Evolutionary conservation across 2,329 filamentous ascomycete species (phyloP), one percentile per base, ranked within the genome.

Genomic region (Sporothrix brasiliensis): DNA sequence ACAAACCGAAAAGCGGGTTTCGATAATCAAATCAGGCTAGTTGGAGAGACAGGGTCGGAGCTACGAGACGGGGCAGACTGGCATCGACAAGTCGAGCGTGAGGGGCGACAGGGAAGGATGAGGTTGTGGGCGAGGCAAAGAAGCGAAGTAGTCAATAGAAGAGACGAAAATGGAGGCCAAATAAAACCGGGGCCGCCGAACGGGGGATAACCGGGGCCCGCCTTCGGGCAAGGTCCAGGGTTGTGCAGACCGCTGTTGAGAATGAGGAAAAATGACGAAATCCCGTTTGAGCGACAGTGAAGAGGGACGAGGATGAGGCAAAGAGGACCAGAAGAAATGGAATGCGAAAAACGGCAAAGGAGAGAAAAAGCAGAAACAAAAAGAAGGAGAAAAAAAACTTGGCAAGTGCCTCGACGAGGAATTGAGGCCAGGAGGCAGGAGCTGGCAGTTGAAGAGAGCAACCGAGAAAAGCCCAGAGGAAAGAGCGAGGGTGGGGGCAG

Each of bases 121-220:
- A 60, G 19, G 34, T 4, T 13, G 24, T n/a, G 34, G 34, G 5
- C 56, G n/a, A 61, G 56, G 14, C 30, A 27, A 58, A 60, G 16
- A n/a, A 44, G 16, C 27, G 30, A 24, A 44, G 27, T 16, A 54
- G 50, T 13, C 30, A 52, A 49, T 24, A 13, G 14, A 39, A 4
- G 30, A 67, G 49, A 44, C 16, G n/a, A 44, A n/a, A 53, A 27
- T 27, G 49, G 30, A 27, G 34, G 27, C 27, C 24, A 24, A 34
- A 54, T 13, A 53, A 67, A n/a, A 67, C 52, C 44, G 63, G 63
- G 50, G 49, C 65, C 41, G 19, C 50, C 49, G 30, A 41, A 67
- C 63, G 34, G 30, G 63, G 65, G 44, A 50, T 19, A 66, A 53
- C 41, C 49, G 63, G 63, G 63, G 63, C 63, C 61, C 44, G 61